Evolutionary conservation across 2,329 filamentous ascomycete genomes (phyloP).

Genomic region (Paraconiothyrium brasiliense): DNA sequence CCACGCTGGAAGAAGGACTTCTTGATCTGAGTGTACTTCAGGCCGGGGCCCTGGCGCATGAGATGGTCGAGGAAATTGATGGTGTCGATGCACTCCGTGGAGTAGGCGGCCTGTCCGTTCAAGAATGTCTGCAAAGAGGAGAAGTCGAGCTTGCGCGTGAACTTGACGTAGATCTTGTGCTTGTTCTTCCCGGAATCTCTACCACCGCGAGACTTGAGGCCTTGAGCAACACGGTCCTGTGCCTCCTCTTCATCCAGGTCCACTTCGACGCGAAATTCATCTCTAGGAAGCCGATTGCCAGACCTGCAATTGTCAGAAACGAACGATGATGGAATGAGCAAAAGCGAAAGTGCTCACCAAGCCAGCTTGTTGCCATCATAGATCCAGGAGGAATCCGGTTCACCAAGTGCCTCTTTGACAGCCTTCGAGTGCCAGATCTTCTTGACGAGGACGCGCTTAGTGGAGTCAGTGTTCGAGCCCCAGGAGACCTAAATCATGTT

Average conservation of each 20-base stretch:
- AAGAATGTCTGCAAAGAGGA: conserved; percentile 73
- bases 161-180: conserved; percentile 70
- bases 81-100: conserved; percentile 74
- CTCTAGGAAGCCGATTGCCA: conserved; percentile 33
- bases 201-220: conserved; percentile 13
- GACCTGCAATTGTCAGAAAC: conserved; percentile 34
- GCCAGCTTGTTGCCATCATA: conserved; percentile 87
- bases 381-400: conserved; percentile 66
- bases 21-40: conserved; percentile 75
- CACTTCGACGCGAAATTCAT: conserved; percentile 61
- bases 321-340: background rate
- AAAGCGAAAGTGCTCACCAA: conserved; percentile 66
- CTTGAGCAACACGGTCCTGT: conserved; percentile 15
- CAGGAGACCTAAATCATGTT: conserved; percentile 67
- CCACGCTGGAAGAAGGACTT: conserved; percentile 79
- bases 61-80: conserved; percentile 93
- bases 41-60: conserved; percentile 79
- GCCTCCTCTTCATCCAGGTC: conserved; percentile 75
- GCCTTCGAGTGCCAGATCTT: conserved; percentile 77
- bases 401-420: conserved; percentile 65
- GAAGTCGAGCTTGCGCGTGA: conserved; percentile 75
- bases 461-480: conserved; percentile 64
- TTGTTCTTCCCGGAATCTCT: conserved; percentile 51
- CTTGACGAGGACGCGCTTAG: conserved; percentile 72
- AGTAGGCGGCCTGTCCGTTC: conserved; percentile 59